Evolutionary conservation across 139 green algal species (phyloP).

Genomic region (Chlamydomonas schloesseri): DNA sequence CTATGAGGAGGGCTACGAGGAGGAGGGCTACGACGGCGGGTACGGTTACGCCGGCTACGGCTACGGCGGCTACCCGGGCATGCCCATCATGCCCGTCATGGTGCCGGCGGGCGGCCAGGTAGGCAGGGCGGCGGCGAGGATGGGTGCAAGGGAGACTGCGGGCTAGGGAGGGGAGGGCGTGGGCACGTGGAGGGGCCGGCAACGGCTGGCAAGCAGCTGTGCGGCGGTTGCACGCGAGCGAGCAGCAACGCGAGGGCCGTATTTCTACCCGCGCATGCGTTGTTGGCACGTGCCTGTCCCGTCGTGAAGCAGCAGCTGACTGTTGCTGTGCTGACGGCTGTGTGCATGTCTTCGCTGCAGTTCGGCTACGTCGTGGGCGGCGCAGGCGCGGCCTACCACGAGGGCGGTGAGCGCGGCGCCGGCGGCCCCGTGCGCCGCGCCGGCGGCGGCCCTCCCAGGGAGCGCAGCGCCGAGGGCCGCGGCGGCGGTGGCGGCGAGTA

Average conservation of each 20-base stretch:
- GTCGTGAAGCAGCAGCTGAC: no score
- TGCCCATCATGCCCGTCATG: conserved; percentile 37
- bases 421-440: conserved; percentile 40
- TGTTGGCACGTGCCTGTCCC: no score
- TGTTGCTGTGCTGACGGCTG: not conserved
- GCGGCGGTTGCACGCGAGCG: no score
- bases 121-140: not conserved
- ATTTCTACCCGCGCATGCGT: no score
- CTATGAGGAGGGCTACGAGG: conserved; percentile 37
- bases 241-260: no score
- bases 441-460: not conserved
- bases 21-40: conserved; percentile 36
- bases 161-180: not conserved
- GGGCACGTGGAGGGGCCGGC: not conserved
- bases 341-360: not conserved
- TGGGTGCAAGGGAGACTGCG: no score
- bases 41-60: conserved; percentile 40
- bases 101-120: conserved; percentile 35
- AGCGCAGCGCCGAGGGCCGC: conserved; percentile 1
- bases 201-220: no score
- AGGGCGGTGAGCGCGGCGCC: conserved; percentile 26
- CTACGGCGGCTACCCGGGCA: conserved; percentile 39
- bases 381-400: not conserved
- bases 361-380: conserved; percentile 33
- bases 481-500: not conserved